Percentiles rank a stretch among this genome's conserved stretches.
Evolutionary conservation across 129 eudicot species (phyloP).

Genomic region (carrot (Daucus carota)): DNA sequence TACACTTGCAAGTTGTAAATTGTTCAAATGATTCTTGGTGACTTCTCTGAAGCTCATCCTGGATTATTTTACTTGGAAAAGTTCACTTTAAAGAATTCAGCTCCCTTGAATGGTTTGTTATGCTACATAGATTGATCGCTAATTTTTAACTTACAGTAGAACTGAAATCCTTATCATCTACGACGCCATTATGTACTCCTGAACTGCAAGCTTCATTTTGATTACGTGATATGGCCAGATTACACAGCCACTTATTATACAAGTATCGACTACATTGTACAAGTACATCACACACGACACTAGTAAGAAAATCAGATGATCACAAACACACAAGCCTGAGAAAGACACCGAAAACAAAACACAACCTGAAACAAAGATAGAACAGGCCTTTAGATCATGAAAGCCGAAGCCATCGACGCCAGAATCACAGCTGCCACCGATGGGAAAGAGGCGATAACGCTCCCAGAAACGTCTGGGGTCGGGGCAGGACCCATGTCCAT

Average conservation of each 20-base stretch:
- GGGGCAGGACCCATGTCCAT: conserved; percentile 1
- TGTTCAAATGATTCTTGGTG: no score
- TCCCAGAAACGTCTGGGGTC: not conserved
- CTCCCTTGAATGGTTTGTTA: not conserved
- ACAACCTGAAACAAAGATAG: not conserved
- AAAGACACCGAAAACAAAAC: not conserved
- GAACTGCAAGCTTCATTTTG: not conserved
- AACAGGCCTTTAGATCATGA: not conserved
- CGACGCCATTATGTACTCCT: not conserved
- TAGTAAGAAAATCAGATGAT: not conserved
- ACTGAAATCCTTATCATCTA: not conserved
- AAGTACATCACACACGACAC: not conserved
- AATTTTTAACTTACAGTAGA: not conserved
- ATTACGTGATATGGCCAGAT: not conserved
- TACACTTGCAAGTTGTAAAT: no score
- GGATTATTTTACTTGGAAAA: no score
- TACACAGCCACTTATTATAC: not conserved
- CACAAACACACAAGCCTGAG: not conserved
- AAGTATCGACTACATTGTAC: not conserved
- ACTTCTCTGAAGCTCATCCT: no score
- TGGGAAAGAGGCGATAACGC: not conserved
- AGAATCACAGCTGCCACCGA: not conserved
- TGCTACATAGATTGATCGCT: not conserved
- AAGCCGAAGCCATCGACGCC: not conserved
- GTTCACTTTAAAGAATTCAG: no score